Percentiles rank a stretch among this genome's conserved stretches.
These are phyloP conservation scores for Prunus kanzakura DNA, from an alignment of 306 rosid species.

Conservation along the genomic window DNA sequence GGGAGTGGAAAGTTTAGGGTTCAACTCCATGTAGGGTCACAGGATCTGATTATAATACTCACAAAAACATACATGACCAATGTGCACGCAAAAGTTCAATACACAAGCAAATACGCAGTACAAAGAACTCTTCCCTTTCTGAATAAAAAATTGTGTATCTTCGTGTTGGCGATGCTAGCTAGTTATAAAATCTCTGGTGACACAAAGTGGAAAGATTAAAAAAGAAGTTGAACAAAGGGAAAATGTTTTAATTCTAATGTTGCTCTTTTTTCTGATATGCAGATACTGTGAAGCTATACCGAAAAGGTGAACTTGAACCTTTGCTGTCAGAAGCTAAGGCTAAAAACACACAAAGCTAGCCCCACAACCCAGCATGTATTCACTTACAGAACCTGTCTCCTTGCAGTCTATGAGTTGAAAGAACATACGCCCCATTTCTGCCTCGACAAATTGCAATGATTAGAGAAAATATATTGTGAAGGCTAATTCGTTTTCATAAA, in stretches of 20 bases:
- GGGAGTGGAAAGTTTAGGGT: not conserved
- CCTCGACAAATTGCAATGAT: not conserved
- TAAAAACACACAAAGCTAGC: constrained; percentile 40
- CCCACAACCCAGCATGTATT: not conserved
- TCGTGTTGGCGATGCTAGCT: not conserved
- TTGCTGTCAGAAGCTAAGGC: constrained; percentile 70
- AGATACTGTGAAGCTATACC: constrained; percentile 86
- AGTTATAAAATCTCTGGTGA: not conserved
- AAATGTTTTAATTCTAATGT: not conserved
- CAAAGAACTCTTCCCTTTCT: not conserved
- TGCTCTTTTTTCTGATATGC: constrained; percentile 31
- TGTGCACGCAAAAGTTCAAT: not conserved
- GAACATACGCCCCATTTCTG: not conserved
- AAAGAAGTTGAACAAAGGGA: not conserved
- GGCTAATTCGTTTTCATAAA: not conserved
- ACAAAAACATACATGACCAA: not conserved
- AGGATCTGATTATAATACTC: not conserved
- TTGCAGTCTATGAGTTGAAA: constrained; percentile 9
- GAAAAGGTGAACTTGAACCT: constrained; percentile 82
- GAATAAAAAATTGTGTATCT: not conserved
- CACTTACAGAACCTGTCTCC: constrained; percentile 3
- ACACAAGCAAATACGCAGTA: not conserved
- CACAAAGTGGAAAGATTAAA: not conserved
- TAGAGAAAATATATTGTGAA: not conserved
- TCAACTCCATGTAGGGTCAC: not conserved